Base-by-base conservation (phyloP, 768 basidiomycete genomes). In the Termitomyces sp. region DNA sequence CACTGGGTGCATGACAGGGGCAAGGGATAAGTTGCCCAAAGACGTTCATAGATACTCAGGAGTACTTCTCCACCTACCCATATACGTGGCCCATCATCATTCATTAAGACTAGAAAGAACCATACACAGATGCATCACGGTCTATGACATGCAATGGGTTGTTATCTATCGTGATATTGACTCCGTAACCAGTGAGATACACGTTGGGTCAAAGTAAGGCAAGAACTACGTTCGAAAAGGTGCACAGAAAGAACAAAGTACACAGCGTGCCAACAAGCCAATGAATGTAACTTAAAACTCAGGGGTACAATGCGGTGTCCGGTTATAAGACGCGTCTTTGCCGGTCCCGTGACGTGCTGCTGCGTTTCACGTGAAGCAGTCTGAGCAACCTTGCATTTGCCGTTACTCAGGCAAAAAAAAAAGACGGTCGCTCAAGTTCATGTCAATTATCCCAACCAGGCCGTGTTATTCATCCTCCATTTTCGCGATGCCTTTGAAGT, bases 271-370 rank as follows among this genome's bases (percentile, higher is more conserved):
- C n/a, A n/a, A n/a, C n/a, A 5, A 15, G 35, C 14, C 30, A 30
- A 6, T 8, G 30, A 32, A 9, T 32, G 30, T 32, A 32, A 32
- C 30, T 28, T 1, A 7, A 28, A 28, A 28, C 28, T 28, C 28
- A 28, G 28, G 28, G 3, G 28, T 28, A 28, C 28, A 1, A 4
- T 28, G 9, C 30, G 8, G 30, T 9, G 2, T 2, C 30, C 28
- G 46, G 46, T 47, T 32, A 47, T 6, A 19, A 34, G 34, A 57
- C 38, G 59, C 44, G 59, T 35, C 45, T 32, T 52, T 48, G 28
- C 57, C 53, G 55, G 45, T 58, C 45, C 17, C 54, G 45, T 56
- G 55, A 53, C 28, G 5, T 38, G 9, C 19, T 3, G 10, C 19
- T 34, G 46, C 21, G 14, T 28, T 41, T 24, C 50, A 52, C 49